Evolutionary conservation across 768 basidiomycete genomes (phyloP).

Genomic region (Kwoniella dejecticola): DNA sequence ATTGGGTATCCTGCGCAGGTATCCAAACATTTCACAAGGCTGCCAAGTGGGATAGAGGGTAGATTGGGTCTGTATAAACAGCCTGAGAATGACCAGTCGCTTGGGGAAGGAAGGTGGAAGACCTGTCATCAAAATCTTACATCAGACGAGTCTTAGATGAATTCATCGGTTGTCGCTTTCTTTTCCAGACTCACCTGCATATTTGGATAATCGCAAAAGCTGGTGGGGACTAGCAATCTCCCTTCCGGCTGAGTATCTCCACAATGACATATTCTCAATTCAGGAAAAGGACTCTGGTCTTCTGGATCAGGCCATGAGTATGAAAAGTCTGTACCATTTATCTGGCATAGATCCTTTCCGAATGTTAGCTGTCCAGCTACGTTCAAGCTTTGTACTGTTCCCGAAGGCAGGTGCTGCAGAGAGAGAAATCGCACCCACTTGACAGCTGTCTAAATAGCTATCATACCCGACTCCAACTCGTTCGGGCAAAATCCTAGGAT

Average conservation of each 20-base stretch:
- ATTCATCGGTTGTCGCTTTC: not conserved
- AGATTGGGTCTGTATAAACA: not conserved
- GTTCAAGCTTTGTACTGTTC: too few relatives aligned
- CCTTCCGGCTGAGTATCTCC: not conserved
- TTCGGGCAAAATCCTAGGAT: not conserved
- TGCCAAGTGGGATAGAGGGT: not conserved
- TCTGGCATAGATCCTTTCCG: not conserved
- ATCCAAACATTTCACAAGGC: conserved; percentile 1
- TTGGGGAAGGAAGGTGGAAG: not conserved
- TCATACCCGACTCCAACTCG: not conserved
- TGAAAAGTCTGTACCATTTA: not conserved
- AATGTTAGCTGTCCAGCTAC: not conserved
- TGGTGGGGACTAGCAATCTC: not conserved
- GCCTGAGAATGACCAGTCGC: conserved; percentile 7
- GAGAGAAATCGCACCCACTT: not conserved
- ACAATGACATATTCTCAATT: conserved; percentile 5
- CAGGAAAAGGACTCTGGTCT: not conserved
- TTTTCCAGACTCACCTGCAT: not conserved
- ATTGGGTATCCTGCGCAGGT: not conserved
- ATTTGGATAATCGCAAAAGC: conserved; percentile 8
- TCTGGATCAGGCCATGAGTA: conserved; percentile 6
- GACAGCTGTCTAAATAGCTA: conserved; percentile 3
- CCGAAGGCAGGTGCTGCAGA: too few relatives aligned
- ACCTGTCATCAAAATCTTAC: too few relatives aligned
- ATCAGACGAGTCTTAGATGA: not conserved